Percentiles rank a stretch among this genome's conserved stretches.
These are phyloP conservation scores for Lophium mytilinum DNA, from an alignment of 495 filamentous ascomycete genomes.

Conservation along the genomic window DNA sequence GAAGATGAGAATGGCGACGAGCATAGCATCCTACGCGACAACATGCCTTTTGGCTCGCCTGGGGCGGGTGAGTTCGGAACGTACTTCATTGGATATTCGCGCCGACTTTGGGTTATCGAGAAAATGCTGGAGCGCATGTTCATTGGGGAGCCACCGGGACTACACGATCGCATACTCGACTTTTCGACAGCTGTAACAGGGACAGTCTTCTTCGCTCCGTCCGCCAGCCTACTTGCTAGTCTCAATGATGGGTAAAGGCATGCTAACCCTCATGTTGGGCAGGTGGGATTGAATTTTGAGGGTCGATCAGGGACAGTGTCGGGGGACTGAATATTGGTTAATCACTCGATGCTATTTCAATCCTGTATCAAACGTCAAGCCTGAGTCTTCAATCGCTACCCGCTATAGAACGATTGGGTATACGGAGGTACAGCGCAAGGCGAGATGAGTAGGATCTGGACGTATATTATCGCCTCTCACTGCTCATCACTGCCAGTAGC, in stretches of 20 bases:
- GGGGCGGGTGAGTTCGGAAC: constrained; percentile 48
- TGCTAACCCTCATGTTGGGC: no score
- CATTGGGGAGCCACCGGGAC: constrained; percentile 44
- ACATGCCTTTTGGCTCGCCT: constrained; percentile 53
- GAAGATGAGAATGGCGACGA: constrained; percentile 45
- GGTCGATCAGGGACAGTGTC: no score
- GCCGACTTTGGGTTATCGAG: constrained; percentile 49
- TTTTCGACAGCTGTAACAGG: constrained; percentile 48
- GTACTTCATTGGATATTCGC: constrained; percentile 53
- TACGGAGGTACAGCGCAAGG: no score
- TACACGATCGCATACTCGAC: constrained; percentile 49
- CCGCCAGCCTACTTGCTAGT: constrained; percentile 36
- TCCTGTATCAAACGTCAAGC: no score
- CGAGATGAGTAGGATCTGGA: no score
- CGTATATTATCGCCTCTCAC: no score
- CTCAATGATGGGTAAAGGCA: constrained; percentile 28
- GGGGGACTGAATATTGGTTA: no score
- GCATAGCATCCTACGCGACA: constrained; percentile 48
- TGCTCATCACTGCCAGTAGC: no score
- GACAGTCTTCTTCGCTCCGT: constrained; percentile 46
- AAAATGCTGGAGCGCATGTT: constrained; percentile 53
- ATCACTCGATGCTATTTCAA: no score
- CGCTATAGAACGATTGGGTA: no score
- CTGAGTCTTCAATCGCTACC: no score
- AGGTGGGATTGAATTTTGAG: no score